Percentiles rank a stretch among this genome's conserved stretches.
Conservation (phyloP, 2,329 filamentous ascomycete species). For the Ophiognomonia clavigignenti-juglandacearum region DNA sequence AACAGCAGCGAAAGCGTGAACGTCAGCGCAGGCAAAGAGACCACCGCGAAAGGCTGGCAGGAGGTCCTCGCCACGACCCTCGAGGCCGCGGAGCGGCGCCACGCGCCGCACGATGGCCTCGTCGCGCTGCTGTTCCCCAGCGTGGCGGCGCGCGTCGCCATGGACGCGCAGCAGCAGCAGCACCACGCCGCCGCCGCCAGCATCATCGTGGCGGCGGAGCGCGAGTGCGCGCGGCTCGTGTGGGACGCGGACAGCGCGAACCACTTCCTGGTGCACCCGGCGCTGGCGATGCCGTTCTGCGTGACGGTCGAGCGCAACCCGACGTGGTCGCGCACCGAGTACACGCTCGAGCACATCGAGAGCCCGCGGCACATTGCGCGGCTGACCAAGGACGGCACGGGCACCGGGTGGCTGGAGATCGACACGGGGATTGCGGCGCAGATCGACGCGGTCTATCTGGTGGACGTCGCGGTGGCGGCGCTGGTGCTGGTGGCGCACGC, state of each 20-base stretch:
- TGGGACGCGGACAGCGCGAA: conserved; percentile 59
- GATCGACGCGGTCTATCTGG: conserved; percentile 56
- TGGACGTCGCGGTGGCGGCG: conserved; percentile 58
- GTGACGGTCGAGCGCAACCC: conserved; percentile 54
- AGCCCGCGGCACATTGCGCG: conserved; percentile 55
- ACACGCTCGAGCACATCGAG: conserved; percentile 61
- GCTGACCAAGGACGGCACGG: conserved; percentile 55
- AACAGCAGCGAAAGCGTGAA: conserved; percentile 21
- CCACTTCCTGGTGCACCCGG: conserved; percentile 60
- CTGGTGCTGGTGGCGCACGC: conserved; percentile 53
- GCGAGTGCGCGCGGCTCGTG: conserved; percentile 66
- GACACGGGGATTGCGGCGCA: conserved; percentile 56
- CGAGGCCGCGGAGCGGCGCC: conserved; percentile 48
- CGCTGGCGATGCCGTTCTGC: conserved; percentile 59
- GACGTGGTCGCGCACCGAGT: conserved; percentile 57
- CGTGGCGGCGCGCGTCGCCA: conserved; percentile 58
- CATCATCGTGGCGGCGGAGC: conserved; percentile 58
- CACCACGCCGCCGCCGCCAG: conserved; percentile 52
- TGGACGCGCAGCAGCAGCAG: no score
- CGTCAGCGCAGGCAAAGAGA: conserved; percentile 23
- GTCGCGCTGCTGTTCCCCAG: conserved; percentile 66
- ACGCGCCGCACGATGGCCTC: conserved; percentile 55
- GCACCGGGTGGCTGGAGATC: conserved; percentile 55
- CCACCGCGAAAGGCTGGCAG: conserved; percentile 45
- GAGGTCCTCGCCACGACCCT: conserved; percentile 55